Evolutionary conservation across 2,329 filamentous ascomycete genomes (phyloP).

Genomic region (Talaromyces sp.): DNA sequence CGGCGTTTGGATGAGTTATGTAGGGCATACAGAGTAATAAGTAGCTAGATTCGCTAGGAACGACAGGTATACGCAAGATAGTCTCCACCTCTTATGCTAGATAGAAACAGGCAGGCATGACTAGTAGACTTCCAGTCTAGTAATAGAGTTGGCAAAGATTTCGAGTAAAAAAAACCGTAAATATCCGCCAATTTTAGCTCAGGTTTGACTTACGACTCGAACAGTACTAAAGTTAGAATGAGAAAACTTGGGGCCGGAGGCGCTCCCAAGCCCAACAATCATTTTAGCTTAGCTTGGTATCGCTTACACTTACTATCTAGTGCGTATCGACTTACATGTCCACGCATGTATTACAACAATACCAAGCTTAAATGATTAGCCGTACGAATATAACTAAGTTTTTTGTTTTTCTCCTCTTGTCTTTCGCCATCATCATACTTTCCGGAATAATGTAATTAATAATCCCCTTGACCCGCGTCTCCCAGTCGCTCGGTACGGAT

Average conservation of each 20-base stretch:
- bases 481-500: constrained; percentile 2
- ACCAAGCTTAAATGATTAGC: background rate
- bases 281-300: constrained; percentile 6
- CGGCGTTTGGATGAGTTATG: constrained; percentile 7
- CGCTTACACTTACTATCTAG: too few species aligned
- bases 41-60: background rate
- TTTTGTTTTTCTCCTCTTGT: too few species aligned
- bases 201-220: constrained; percentile 2
- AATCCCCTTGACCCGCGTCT: background rate
- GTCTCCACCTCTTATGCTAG: background rate
- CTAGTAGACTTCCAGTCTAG: constrained; percentile 14
- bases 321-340: too few species aligned
- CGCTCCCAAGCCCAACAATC: constrained; percentile 12
- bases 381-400: background rate
- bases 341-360: background rate
- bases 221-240: constrained; percentile 7
- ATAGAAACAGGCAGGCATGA: constrained; percentile 9
- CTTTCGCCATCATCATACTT: background rate
- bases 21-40: constrained; percentile 7
- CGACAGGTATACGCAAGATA: background rate
- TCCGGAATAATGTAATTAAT: background rate
- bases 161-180: constrained; percentile 6
- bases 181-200: constrained; percentile 8
- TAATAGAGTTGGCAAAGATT: constrained; percentile 3
- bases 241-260: constrained; percentile 12